phyloP scores from a whole-genome alignment of 176 grass and related monocot genomes.

The Eragrostis nindensis region DNA sequence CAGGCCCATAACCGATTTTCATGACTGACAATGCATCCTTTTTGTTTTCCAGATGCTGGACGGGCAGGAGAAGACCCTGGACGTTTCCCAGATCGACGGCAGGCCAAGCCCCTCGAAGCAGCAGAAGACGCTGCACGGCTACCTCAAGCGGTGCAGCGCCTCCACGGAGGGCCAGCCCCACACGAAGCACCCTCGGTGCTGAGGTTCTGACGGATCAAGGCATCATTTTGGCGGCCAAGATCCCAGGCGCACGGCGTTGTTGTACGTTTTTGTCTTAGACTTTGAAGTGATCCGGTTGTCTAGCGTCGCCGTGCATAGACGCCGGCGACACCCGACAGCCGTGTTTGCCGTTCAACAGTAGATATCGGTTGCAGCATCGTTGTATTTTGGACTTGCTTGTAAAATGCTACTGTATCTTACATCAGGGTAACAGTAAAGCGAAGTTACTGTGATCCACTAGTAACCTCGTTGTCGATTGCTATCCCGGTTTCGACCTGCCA shows the following conservation, averaged over 20 bases:
- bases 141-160: slow-evolving; percentile 63
- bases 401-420: background rate
- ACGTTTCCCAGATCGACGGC: slow-evolving; percentile 41
- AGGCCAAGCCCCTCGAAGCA: slow-evolving; percentile 71
- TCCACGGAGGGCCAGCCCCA: slow-evolving; percentile 41
- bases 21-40: slow-evolving; percentile 8
- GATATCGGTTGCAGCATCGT: background rate
- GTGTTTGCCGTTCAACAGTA: background rate
- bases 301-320: too few species aligned
- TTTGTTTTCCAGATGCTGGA: slow-evolving; percentile 72
- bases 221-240: background rate
- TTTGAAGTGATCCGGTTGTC: background rate
- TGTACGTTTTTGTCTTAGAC: background rate
- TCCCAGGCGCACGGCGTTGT: background rate
- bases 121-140: slow-evolving; percentile 65
- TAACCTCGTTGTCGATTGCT: too few species aligned
- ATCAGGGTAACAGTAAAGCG: background rate
- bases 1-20: background rate
- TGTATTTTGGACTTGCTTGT: background rate
- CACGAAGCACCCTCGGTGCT: slow-evolving; percentile 64
- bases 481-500: background rate
- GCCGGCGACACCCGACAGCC: background rate
- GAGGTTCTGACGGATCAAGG: slow-evolving; percentile 5
- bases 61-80: slow-evolving; percentile 72
- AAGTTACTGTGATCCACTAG: background rate